phyloP scores from a whole-genome alignment of 768 basidiomycete genomes.

The Grammothele lineata region DNA sequence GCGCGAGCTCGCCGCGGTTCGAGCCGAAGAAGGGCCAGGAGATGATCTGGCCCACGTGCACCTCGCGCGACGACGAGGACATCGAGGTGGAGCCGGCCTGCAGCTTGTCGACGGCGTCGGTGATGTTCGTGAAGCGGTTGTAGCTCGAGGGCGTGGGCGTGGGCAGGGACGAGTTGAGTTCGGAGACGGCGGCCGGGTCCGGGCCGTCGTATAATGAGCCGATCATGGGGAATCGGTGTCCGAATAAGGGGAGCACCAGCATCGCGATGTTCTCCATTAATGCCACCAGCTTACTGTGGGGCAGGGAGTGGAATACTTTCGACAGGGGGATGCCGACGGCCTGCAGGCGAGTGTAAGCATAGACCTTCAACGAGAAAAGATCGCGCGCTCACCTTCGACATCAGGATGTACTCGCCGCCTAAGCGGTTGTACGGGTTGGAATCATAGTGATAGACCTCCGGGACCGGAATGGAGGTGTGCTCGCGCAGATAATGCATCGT shows the following conservation, averaged over 20 bases:
- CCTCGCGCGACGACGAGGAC: conserved; percentile 27
- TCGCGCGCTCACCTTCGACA: conserved; percentile 64
- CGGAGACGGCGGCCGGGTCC: conserved; percentile 15
- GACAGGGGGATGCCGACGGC: conserved; percentile 71
- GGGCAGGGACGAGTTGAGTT: conserved; percentile 17
- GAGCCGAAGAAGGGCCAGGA: conserved; percentile 92
- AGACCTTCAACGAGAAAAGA: no score
- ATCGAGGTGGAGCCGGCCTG: background rate
- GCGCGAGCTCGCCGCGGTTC: conserved; percentile 66
- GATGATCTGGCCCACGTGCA: conserved; percentile 75
- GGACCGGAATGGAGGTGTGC: conserved; percentile 68
- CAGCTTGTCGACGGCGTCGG: conserved; percentile 9
- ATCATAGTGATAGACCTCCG: conserved; percentile 72
- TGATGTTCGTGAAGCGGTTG: conserved; percentile 10
- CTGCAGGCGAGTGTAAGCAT: conserved; percentile 31
- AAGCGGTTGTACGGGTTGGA: conserved; percentile 81
- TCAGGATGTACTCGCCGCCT: conserved; percentile 81
- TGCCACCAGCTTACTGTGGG: conserved; percentile 57
- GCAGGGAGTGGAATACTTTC: conserved; percentile 65
- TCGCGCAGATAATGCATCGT: conserved; percentile 78
- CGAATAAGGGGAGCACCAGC: conserved; percentile 68
- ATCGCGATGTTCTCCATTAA: conserved; percentile 66
- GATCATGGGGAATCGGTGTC: conserved; percentile 70
- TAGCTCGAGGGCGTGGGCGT: conserved; percentile 24
- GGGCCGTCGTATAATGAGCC: conserved; percentile 70